phyloP scores from a whole-genome alignment of 768 basidiomycete species.

The Rhodotorula graminis region DNA sequence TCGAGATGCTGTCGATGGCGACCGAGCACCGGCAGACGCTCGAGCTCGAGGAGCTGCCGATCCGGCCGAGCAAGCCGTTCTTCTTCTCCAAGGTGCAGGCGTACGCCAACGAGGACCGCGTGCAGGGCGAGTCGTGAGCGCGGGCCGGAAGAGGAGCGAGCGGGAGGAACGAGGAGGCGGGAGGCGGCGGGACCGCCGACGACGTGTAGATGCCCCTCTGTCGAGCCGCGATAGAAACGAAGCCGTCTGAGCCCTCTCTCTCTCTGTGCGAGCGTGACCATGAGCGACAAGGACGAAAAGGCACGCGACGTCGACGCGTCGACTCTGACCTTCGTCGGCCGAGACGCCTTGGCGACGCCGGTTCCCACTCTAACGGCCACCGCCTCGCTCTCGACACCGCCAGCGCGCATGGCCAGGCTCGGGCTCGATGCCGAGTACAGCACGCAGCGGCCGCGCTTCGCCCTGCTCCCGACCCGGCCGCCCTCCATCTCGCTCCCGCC shows the following conservation, averaged over 20 bases:
- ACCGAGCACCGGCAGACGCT: conserved; percentile 32
- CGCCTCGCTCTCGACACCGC: background rate
- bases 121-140: background rate
- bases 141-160: background rate
- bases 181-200: too few species aligned
- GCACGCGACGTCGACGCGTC: too few species aligned
- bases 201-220: too few species aligned
- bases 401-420: background rate
- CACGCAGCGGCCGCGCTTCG: background rate
- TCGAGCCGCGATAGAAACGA: too few species aligned
- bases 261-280: too few species aligned
- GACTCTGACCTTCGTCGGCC: too few species aligned
- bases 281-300: too few species aligned
- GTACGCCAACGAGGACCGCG: conserved; percentile 33
- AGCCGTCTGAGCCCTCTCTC: too few species aligned
- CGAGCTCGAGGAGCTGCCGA: conserved; percentile 37
- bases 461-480: background rate
- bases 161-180: background rate
- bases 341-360: too few species aligned
- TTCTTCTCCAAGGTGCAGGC: conserved; percentile 40
- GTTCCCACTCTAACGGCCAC: too few species aligned
- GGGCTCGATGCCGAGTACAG: background rate
- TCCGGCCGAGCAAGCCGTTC: conserved; percentile 38
- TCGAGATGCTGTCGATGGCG: conserved; percentile 38
- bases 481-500: background rate